Evolutionary conservation across 2,329 filamentous ascomycete species (phyloP).

Genomic region (Drechslerella coelobrocha): DNA sequence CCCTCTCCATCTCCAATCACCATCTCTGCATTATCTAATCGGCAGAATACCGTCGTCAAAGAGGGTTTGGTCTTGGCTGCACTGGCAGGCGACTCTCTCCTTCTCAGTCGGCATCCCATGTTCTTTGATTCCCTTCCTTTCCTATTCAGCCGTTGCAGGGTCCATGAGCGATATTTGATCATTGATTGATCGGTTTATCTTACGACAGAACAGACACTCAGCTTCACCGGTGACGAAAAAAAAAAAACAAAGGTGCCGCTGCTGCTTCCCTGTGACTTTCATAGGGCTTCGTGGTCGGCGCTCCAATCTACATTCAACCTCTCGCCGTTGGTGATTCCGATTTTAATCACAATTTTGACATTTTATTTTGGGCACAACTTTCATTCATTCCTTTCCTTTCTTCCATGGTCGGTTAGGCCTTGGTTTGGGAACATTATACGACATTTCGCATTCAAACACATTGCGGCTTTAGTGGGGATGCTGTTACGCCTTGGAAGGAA

Average conservation of each 20-base stretch:
- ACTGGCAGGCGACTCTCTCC: background rate
- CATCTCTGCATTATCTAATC: background rate
- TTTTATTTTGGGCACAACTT: background rate
- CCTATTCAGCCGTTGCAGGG: background rate
- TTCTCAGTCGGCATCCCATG: background rate
- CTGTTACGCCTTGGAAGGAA: background rate
- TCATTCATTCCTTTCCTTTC: slow-evolving; percentile 1
- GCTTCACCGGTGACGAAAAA: background rate
- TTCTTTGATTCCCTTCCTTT: background rate
- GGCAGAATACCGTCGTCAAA: background rate
- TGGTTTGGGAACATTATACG: background rate
- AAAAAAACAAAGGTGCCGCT: background rate
- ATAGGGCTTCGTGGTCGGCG: slow-evolving; percentile 13
- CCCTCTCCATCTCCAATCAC: background rate
- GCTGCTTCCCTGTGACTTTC: background rate
- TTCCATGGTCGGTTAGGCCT: slow-evolving; percentile 1
- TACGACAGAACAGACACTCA: background rate
- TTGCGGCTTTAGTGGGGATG: slow-evolving; percentile 4
- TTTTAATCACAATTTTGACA: background rate
- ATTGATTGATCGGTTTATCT: slow-evolving; percentile 1
- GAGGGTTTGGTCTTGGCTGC: background rate
- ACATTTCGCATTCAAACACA: background rate
- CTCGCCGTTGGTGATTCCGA: background rate
- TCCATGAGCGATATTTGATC: slow-evolving; percentile 9
- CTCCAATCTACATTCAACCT: background rate